phyloP scores from a whole-genome alignment of 495 filamentous ascomycete species.

The Tuber calosporum region DNA sequence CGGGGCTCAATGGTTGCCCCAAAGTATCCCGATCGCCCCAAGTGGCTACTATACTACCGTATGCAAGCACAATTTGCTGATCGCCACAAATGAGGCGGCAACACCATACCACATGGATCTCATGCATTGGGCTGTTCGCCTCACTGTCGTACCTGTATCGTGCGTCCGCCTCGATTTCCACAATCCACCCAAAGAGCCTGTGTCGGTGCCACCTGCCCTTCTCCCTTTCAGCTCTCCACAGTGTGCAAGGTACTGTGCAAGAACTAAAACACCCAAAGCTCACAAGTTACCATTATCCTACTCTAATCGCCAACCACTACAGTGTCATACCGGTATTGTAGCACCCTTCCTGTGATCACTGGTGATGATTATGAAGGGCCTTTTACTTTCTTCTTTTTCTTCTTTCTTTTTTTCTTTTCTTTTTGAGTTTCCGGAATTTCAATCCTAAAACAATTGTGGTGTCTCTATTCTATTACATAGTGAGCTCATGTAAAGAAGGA shows the following conservation, averaged over 20 bases:
- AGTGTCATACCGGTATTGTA: neutral
- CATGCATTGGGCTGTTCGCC: slow-evolving; percentile 19
- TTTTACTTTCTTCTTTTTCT: neutral
- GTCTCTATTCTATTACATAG: neutral
- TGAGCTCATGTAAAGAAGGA: neutral
- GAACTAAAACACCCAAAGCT: neutral
- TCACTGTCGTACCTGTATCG: neutral
- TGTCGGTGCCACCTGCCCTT: slow-evolving; percentile 19
- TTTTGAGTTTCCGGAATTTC: neutral
- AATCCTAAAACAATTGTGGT: neutral
- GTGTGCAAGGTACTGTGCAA: neutral
- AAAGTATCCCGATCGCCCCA: slow-evolving; percentile 9
- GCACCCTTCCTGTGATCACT: neutral
- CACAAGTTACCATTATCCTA: neutral
- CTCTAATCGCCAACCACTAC: neutral
- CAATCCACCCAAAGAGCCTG: slow-evolving; percentile 6
- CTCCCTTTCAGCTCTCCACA: neutral
- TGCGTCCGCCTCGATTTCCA: slow-evolving; percentile 21
- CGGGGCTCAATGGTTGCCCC: slow-evolving; percentile 27
- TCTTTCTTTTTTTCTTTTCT: neutral
- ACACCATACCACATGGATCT: slow-evolving; percentile 26
- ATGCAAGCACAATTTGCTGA: slow-evolving; percentile 23
- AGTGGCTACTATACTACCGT: no score
- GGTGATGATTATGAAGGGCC: neutral
- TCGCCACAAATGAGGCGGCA: slow-evolving; percentile 31